Evolutionary conservation across 805 yeast genomes (phyloP), one percentile per base, ranked within the genome.

Genomic region (Candida stauntonica): DNA sequence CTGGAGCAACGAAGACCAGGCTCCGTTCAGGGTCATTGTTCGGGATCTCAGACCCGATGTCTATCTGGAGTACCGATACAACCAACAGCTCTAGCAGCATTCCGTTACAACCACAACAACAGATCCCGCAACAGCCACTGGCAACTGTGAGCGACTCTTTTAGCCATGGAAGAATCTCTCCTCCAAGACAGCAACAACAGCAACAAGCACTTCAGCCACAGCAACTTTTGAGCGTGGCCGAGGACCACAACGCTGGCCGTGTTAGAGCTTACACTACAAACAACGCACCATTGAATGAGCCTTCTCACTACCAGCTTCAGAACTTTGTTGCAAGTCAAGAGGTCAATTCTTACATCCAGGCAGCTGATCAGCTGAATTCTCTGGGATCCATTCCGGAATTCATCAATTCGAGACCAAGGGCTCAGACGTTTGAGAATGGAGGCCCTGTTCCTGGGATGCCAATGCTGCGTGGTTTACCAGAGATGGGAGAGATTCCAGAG

Each of bases 1-100:
- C 36, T 7, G 28, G 31, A 29, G 48, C 41, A n/a, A 35, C 37
- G 5, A 47, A 31, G 48, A 46, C 57, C 23, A 61, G 84, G 46
- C 59, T 73, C 46, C 67, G 85, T 38, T 76, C 82, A 1, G 77
- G 80, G 5, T 75, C 81, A 2, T 60, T 77, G 32, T 66, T 60
- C 28, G 62, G 61, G 2, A 29, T 59, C n/a, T 45, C 55, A 2
- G 63, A 59, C 29, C 63, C 67, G 30, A 63, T 73, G 46, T 74
- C 81, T 28, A 77, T 79, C 38, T 79, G 85, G 85, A 73, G 74
- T 45, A 29, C 31, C 14, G 41, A 42, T 28, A 14, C 33, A 30
- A 20, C 26, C 14, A 19, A 31, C 17, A 17, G 26, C 21, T 9
- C 16, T 5, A 7, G 9, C 17, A 5, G 15, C 33, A 16, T 5